These are phyloP conservation scores for Sonneratia caseolaris DNA, from an alignment of 345 rosid species.

Conservation along the genomic window DNA sequence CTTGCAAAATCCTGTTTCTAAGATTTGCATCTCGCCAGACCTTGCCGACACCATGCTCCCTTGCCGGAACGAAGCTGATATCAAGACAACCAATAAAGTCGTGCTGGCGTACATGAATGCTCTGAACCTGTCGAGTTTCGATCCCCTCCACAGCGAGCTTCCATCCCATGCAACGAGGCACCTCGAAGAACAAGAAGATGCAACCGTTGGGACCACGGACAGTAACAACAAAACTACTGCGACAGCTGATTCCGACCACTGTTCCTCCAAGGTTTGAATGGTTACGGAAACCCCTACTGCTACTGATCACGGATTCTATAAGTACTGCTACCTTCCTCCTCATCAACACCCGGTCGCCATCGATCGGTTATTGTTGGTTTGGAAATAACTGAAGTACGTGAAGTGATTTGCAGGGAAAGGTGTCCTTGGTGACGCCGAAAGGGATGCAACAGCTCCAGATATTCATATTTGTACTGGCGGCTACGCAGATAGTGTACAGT, in stretches of 20 bases:
- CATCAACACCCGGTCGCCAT: neutral
- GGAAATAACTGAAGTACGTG: neutral
- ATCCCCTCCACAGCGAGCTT: neutral
- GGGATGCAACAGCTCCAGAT: conserved; percentile 55
- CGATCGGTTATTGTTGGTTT: too few relatives aligned
- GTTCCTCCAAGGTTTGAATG: neutral
- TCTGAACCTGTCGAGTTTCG: neutral
- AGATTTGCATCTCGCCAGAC: conserved; percentile 44
- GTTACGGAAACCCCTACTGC: neutral
- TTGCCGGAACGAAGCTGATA: conserved; percentile 17
- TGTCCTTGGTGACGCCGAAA: conserved; percentile 39
- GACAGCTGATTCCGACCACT: neutral
- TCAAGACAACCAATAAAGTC: conserved; percentile 3
- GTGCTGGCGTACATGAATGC: neutral
- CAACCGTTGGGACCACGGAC: neutral
- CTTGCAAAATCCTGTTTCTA: conserved; percentile 29
- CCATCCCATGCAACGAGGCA: neutral
- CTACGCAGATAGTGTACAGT: conserved; percentile 51
- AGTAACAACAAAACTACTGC: neutral
- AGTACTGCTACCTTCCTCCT: neutral
- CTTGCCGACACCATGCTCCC: conserved; percentile 50
- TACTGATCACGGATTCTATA: neutral
- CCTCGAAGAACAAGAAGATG: neutral
- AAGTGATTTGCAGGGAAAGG: conserved; percentile 31
- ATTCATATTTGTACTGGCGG: conserved; percentile 58